phyloP scores from a whole-genome alignment of 2,329 filamentous ascomycete genomes.

The Alternaria sp. region DNA sequence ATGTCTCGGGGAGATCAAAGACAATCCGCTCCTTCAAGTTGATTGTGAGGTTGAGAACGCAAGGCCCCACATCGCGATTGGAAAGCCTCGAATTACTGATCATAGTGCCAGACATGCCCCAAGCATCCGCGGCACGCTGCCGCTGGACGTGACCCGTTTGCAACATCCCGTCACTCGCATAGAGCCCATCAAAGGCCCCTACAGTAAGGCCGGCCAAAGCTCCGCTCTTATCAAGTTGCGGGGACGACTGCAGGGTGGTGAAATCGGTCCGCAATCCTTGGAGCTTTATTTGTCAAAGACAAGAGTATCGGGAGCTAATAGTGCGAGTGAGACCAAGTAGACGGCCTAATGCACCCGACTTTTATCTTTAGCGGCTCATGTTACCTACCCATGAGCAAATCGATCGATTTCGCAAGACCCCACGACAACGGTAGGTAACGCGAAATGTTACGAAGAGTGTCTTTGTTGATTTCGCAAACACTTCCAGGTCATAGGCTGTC shows the following conservation, averaged over 20 bases:
- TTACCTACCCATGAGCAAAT: not conserved
- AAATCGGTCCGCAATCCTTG: constrained; percentile 8
- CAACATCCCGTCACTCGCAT: constrained; percentile 2
- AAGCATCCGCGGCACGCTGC: constrained; percentile 4
- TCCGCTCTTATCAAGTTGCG: constrained; percentile 4
- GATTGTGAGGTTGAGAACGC: not conserved
- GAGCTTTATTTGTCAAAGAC: not conserved
- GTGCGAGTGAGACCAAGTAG: not conserved
- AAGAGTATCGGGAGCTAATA: not conserved
- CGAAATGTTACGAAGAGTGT: not conserved
- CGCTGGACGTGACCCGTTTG: not conserved
- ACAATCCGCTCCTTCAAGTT: not conserved
- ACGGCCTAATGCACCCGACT: not conserved
- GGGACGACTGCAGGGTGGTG: constrained; percentile 3
- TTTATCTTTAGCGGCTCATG: not conserved
- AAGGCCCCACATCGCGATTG: not conserved
- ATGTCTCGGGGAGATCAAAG: not conserved
- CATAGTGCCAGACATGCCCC: constrained; percentile 1
- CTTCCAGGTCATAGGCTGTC: not conserved
- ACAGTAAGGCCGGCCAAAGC: not conserved
- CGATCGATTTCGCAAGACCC: not conserved
- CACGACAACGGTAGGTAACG: not conserved
- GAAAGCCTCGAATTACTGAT: not conserved
- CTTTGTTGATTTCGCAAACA: not conserved
- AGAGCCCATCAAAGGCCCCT: not conserved